Percentiles rank a stretch among this genome's conserved stretches.
These are phyloP conservation scores for Suillus brevipes DNA, from an alignment of 768 basidiomycete species.

Conservation along the genomic window DNA sequence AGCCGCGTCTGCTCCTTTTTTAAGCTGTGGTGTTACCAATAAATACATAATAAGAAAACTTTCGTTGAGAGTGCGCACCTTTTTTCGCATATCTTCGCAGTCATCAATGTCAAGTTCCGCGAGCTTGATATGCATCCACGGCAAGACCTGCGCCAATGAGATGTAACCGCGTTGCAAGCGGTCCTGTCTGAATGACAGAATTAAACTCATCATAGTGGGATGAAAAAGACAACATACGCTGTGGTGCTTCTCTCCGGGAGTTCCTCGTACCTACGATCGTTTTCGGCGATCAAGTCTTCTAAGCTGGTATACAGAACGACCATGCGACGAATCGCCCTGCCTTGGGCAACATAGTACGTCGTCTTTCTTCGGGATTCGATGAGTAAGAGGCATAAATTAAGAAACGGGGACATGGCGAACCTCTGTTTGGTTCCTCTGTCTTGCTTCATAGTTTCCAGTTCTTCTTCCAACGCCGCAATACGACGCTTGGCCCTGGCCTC, in stretches of 20 bases:
- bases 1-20: no score
- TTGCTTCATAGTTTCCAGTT: no score
- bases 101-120: not conserved
- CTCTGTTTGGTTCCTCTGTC: no score
- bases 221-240: not conserved
- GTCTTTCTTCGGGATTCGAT: not conserved
- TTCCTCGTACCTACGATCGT: not conserved
- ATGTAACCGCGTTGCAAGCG: not conserved
- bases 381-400: no score
- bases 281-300: not conserved
- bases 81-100: not conserved
- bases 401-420: no score
- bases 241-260: not conserved
- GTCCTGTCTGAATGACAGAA: not conserved
- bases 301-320: not conserved
- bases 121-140: not conserved
- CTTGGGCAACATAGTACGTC: not conserved
- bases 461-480: no score
- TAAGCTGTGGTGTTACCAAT: no score
- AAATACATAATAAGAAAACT: no score
- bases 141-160: not conserved
- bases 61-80: not conserved
- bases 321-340: not conserved
- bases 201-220: no score
- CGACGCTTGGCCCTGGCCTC: no score